phyloP scores from a whole-genome alignment of 768 basidiomycete species.

The Xanthoconium purpureum region DNA sequence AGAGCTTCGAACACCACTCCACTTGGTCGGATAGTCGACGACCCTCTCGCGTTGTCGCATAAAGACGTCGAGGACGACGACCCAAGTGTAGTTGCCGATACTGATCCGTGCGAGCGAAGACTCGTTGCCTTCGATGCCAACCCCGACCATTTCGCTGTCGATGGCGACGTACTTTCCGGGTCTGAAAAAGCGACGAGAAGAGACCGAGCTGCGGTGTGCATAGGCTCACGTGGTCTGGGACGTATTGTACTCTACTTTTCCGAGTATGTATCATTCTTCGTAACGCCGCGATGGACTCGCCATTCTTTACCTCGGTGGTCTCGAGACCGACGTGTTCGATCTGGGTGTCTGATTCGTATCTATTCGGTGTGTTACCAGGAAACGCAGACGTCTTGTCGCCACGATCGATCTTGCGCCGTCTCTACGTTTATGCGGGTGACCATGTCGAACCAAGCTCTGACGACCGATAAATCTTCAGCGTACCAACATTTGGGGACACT shows the following conservation, averaged over 20 bases:
- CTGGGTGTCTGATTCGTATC: background rate
- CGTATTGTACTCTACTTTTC: constrained; percentile 39
- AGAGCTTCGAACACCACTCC: background rate
- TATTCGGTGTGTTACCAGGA: no score
- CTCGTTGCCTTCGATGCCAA: constrained; percentile 12
- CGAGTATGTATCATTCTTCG: constrained; percentile 48
- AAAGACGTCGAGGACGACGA: constrained; percentile 75
- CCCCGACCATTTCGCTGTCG: constrained; percentile 48
- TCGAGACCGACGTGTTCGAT: background rate
- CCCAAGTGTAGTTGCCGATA: constrained; percentile 66
- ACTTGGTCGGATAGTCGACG: constrained; percentile 90
- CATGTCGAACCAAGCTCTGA: constrained; percentile 11
- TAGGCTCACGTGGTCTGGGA: constrained; percentile 45
- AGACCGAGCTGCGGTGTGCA: background rate
- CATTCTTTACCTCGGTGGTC: constrained; percentile 35
- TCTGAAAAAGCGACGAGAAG: constrained; percentile 31
- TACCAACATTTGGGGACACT: background rate
- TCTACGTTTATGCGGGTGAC: constrained; percentile 18
- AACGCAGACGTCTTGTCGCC: background rate
- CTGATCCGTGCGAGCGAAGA: constrained; percentile 15
- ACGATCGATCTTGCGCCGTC: constrained; percentile 18
- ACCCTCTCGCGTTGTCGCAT: constrained; percentile 83
- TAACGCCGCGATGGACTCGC: constrained; percentile 32
- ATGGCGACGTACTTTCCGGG: constrained; percentile 74
- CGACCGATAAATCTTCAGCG: background rate